A percentile compares a stretch with the other conserved stretches of the same genome.
Conservation (phyloP, 2,329 filamentous ascomycete species). For the Cyclaneusma minus region DNA sequence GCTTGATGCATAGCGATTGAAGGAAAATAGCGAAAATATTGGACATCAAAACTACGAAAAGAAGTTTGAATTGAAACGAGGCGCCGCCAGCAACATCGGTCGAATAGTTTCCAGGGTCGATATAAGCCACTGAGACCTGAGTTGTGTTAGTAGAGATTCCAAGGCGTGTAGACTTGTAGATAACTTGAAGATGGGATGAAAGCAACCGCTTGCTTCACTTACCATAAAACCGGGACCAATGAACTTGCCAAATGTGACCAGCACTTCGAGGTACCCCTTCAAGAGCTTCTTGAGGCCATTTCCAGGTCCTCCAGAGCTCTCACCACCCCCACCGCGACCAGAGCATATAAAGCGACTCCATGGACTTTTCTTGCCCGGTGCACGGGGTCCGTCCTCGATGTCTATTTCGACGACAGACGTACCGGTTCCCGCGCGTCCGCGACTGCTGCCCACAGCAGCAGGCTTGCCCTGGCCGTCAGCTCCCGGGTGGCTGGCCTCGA, state of each 20-base stretch:
- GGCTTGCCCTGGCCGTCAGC: not conserved
- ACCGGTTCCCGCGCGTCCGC: slow-evolving; percentile 1
- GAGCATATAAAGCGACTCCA: too few relatives aligned
- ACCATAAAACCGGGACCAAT: slow-evolving; percentile 35
- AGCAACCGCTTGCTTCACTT: slow-evolving; percentile 18
- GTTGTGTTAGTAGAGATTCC: slow-evolving; percentile 1
- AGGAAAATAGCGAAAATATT: slow-evolving; percentile 43
- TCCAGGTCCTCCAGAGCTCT: not conserved
- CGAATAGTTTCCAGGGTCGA: slow-evolving; percentile 35
- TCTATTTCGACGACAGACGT: not conserved
- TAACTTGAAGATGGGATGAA: slow-evolving; percentile 1
- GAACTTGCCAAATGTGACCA: slow-evolving; percentile 30
- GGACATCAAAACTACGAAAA: slow-evolving; percentile 40
- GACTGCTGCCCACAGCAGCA: slow-evolving; percentile 1
- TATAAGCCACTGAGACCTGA: slow-evolving; percentile 21
- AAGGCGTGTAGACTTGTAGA: not conserved
- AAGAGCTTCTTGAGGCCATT: slow-evolving; percentile 2
- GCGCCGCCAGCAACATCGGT: slow-evolving; percentile 41
- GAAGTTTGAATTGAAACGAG: slow-evolving; percentile 32
- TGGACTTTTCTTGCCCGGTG: too few relatives aligned
- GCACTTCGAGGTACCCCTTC: slow-evolving; percentile 7
- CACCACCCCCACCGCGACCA: not conserved
- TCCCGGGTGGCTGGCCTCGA: not conserved
- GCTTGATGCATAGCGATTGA: slow-evolving; percentile 38
- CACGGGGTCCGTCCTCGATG: too few relatives aligned